phyloP scores from a whole-genome alignment of 2,329 filamentous ascomycete species.

The Nothomitra cinnamomea region DNA sequence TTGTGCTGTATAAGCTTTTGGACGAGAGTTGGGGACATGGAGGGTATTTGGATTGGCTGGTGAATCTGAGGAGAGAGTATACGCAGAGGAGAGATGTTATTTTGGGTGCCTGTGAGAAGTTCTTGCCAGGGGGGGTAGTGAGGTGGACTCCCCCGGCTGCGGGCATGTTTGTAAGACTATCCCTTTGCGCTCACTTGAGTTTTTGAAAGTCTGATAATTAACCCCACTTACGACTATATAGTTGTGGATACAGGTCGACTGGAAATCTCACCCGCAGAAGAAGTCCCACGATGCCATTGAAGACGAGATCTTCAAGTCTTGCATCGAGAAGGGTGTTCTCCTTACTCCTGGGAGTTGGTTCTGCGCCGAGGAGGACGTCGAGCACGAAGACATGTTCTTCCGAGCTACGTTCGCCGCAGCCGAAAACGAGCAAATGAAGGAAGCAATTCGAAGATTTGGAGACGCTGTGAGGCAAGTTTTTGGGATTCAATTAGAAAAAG shows the following conservation, averaged over 20 bases:
- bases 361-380: conserved; percentile 48
- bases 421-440: conserved; percentile 31
- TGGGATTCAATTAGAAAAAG: neutral
- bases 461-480: conserved; percentile 1
- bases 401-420: conserved; percentile 80
- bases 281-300: conserved; percentile 48
- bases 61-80: conserved; percentile 66
- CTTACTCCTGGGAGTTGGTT: conserved; percentile 86
- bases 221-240: conserved; percentile 15
- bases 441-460: conserved; percentile 24
- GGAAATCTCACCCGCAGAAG: conserved; percentile 45
- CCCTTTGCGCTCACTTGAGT: neutral
- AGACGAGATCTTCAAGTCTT: conserved; percentile 66
- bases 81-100: conserved; percentile 62
- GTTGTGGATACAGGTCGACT: conserved; percentile 59
- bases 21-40: conserved; percentile 90
- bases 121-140: conserved; percentile 56
- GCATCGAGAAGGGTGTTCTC: conserved; percentile 61
- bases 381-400: conserved; percentile 58
- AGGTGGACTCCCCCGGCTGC: conserved; percentile 66
- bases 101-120: conserved; percentile 60
- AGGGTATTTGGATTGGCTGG: conserved; percentile 80
- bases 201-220: neutral
- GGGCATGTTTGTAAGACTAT: conserved; percentile 84
- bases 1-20: conserved; percentile 72